Evolutionary conservation across 2,329 filamentous ascomycete genomes (phyloP).

Genomic region (Aspergillus ustus): DNA sequence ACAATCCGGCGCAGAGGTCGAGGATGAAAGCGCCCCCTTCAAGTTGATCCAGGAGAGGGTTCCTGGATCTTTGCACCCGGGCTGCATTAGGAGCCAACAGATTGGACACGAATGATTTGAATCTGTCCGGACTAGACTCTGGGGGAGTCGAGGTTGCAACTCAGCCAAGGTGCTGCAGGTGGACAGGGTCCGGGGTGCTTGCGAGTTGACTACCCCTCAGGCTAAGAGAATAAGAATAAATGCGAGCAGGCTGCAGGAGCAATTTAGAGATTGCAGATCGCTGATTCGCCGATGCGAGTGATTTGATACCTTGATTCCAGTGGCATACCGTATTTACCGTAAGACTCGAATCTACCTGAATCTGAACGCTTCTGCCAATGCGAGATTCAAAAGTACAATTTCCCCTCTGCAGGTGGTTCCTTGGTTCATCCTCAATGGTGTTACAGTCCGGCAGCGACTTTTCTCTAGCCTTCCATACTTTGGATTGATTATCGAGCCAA

Average conservation of each 20-base stretch:
- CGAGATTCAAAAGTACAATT: constrained; percentile 4
- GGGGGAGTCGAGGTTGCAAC: constrained; percentile 15
- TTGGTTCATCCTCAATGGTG: constrained; percentile 3
- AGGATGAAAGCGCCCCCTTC: background rate
- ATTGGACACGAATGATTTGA: constrained; percentile 4
- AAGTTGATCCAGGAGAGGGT: background rate
- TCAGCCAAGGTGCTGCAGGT: constrained; percentile 23
- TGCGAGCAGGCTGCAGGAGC: constrained; percentile 1
- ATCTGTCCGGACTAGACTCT: constrained; percentile 7
- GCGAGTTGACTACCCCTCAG: background rate
- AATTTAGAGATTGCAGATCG: background rate
- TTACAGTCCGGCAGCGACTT: background rate
- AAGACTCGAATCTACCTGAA: background rate
- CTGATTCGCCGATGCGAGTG: background rate
- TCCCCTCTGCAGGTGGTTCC: background rate
- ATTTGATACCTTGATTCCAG: too few species aligned
- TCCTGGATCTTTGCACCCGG: background rate
- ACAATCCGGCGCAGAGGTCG: background rate
- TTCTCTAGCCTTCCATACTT: background rate
- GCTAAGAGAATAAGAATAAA: background rate
- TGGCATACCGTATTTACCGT: constrained; percentile 12
- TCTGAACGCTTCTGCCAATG: background rate
- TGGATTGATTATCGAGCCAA: background rate
- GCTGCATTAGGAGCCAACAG: constrained; percentile 1
- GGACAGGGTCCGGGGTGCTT: constrained; percentile 26